Conservation (phyloP, 768 basidiomycete species). For the Serendipita sp. region DNA sequence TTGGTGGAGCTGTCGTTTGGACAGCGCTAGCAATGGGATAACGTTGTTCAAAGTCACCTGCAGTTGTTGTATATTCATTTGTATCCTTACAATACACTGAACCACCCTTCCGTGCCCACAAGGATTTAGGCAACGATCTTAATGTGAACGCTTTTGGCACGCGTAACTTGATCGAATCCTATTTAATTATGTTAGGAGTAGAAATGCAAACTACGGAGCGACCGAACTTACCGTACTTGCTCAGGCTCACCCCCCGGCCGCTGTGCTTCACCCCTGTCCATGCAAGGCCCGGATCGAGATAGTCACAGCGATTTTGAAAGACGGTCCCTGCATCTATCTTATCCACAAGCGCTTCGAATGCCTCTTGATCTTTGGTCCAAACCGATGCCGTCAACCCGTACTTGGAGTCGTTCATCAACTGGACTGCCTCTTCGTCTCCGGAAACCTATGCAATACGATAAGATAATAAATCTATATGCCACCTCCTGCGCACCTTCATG, state of each 20-base stretch:
- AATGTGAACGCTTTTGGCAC: slow-evolving; percentile 69
- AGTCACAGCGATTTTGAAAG: slow-evolving; percentile 81
- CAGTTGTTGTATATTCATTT: background rate
- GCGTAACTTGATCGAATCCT: slow-evolving; percentile 79
- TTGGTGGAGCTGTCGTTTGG: background rate
- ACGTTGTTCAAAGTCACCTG: too few species aligned
- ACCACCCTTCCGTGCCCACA: too few species aligned
- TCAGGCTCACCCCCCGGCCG: slow-evolving; percentile 79
- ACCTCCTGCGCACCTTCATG: slow-evolving; percentile 45
- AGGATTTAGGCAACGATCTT: slow-evolving; percentile 24
- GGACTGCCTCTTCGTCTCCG: slow-evolving; percentile 74
- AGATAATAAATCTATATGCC: background rate
- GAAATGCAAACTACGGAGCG: background rate
- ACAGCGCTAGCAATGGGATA: background rate
- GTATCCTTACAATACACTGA: background rate
- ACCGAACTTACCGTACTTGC: slow-evolving; percentile 56
- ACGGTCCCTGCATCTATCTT: slow-evolving; percentile 81
- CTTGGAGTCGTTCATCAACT: slow-evolving; percentile 89
- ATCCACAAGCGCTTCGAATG: slow-evolving; percentile 52
- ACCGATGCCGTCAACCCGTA: slow-evolving; percentile 91
- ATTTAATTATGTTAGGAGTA: background rate
- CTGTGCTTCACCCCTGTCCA: slow-evolving; percentile 95
- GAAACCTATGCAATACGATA: slow-evolving; percentile 32
- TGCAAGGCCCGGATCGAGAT: slow-evolving; percentile 77
- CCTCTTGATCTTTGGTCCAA: slow-evolving; percentile 71